Conservation (phyloP, 441 rosid species). For the Adansonia grandidieri region DNA sequence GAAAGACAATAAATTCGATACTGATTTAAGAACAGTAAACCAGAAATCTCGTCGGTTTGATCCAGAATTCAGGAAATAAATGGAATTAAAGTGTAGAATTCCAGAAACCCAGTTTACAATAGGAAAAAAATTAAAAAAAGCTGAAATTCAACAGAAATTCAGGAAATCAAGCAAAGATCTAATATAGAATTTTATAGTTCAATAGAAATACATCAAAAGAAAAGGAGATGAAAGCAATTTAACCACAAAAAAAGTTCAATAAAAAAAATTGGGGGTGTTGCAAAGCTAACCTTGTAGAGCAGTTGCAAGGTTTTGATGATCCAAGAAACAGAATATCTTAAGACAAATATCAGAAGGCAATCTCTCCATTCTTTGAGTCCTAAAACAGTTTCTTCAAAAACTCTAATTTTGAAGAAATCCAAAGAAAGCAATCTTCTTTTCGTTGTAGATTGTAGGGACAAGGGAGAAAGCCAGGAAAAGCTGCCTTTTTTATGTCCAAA, state of each 20-base stretch:
- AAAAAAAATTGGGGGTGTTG: neutral
- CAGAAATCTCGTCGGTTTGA: neutral
- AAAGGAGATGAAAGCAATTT: neutral
- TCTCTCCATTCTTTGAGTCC: conserved; percentile 39
- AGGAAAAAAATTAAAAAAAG: neutral
- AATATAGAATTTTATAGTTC: neutral
- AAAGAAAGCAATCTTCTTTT: neutral
- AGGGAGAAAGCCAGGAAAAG: neutral
- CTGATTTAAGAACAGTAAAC: too few relatives aligned
- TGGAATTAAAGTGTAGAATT: neutral
- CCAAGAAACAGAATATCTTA: conserved; percentile 48
- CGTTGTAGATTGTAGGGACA: neutral
- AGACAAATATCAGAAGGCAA: conserved; percentile 50
- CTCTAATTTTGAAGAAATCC: neutral
- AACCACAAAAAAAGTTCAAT: neutral
- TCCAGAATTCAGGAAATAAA: neutral
- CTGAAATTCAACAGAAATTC: neutral
- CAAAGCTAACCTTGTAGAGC: conserved; percentile 50
- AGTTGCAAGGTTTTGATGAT: conserved; percentile 54
- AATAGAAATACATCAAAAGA: neutral
- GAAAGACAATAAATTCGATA: neutral
- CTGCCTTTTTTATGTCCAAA: neutral
- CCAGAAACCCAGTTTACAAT: neutral
- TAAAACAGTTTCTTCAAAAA: neutral
- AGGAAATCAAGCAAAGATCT: neutral